Base-by-base conservation (phyloP, 305 asterid species). In the Galium porrigens region DNA sequence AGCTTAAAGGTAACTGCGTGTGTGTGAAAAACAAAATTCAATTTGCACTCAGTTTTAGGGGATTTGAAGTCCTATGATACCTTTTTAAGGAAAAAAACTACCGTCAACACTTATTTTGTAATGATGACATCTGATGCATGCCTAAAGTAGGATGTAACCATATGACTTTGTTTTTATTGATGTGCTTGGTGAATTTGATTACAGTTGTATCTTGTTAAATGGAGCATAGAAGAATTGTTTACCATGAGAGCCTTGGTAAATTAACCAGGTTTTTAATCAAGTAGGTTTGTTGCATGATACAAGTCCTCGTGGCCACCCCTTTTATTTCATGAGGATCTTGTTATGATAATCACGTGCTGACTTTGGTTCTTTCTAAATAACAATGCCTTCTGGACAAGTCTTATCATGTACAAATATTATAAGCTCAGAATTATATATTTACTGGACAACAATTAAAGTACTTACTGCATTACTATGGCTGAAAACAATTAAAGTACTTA, bases 1-100 rank as follows among this genome's bases (percentile, higher is more conserved):
- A 73, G 67, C 72, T 72, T 53, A 78, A 69, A 77, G 86, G 95
- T 82, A 61, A 22, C 54, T 56, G 2, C 53, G 18, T n/a, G 49
- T 58, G 18, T 27, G 15, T 29, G 61, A 8, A 25, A 44, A 64
- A 8, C 15, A 54, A 22, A 52, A 41, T 51, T 33, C 59, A 37
- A 34, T 72, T 1, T 6, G 18, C 9, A 12, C n/a, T 49, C 6
- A 22, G 33, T 34, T 20, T 58, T 17, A 10, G 37, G 25, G 17
- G 39, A 29, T 58, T 51, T 22, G 7, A 18, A 5, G 32, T 30
- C 22, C 22, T 22, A 22, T 48, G 15, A 18, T 27, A 27, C 29
- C 4, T 30, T 8, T 1, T 14, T 4, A 0, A 0, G 9, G 10
- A 29, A 17, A 41, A 4, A 33, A 41, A 39, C 7, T 34, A 68